These are phyloP conservation scores for Dothideomycetes sp. DNA, from an alignment of 2,329 filamentous ascomycete species.

Conservation along the genomic window DNA sequence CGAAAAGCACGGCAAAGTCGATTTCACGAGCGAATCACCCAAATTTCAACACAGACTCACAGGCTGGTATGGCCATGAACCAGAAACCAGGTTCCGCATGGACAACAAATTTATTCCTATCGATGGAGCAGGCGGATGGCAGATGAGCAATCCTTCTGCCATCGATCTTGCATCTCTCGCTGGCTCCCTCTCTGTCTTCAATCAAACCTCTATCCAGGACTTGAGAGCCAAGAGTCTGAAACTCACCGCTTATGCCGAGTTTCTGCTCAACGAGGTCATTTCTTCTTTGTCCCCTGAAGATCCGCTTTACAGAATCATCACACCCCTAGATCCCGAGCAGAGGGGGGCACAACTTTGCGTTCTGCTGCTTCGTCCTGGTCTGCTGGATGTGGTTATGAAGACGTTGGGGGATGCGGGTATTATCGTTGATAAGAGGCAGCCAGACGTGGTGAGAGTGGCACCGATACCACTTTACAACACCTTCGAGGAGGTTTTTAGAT, in stretches of 20 bases:
- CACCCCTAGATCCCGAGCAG: constrained; percentile 55
- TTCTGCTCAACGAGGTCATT: constrained; percentile 38
- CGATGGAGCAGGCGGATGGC: constrained; percentile 67
- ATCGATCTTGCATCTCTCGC: constrained; percentile 67
- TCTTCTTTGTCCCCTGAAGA: neutral
- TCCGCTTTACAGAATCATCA: constrained; percentile 44
- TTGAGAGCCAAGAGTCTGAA: constrained; percentile 61
- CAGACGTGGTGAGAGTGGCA: constrained; percentile 73
- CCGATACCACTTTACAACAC: constrained; percentile 77
- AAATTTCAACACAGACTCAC: constrained; percentile 56
- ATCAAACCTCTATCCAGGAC: constrained; percentile 55
- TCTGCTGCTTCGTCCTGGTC: constrained; percentile 53
- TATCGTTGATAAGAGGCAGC: constrained; percentile 72
- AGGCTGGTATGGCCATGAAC: constrained; percentile 83
- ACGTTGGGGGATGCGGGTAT: constrained; percentile 58
- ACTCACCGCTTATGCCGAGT: constrained; percentile 67
- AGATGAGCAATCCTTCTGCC: constrained; percentile 71
- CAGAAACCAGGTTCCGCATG: constrained; percentile 69
- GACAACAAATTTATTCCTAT: constrained; percentile 69
- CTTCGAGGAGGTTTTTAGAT: constrained; percentile 60
- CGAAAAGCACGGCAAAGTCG: constrained; percentile 55
- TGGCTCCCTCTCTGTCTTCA: constrained; percentile 64
- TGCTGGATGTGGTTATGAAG: constrained; percentile 56
- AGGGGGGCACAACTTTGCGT: constrained; percentile 76
- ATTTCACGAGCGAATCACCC: constrained; percentile 20